Evolutionary conservation across 257 asterid genomes (phyloP).

Genomic region (Gentiana dahurica): DNA sequence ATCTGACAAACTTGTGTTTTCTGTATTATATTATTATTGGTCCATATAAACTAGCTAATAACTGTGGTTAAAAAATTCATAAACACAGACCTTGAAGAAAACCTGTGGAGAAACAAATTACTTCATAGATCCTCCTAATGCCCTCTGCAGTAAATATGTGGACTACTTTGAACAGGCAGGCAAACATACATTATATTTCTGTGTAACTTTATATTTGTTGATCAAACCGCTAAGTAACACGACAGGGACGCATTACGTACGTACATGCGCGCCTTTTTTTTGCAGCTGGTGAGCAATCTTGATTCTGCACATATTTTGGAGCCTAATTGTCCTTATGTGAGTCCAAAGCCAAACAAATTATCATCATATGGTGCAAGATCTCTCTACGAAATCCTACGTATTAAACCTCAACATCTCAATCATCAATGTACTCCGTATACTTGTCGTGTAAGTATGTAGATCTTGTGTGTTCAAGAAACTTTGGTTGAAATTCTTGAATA

Average conservation of each 20-base stretch:
- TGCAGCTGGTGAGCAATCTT: conserved; percentile 13
- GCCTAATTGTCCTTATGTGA: conserved; percentile 10
- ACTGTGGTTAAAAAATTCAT: neutral
- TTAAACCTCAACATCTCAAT: conserved; percentile 4
- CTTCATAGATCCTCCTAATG: conserved; percentile 10
- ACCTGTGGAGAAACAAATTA: conserved; percentile 17
- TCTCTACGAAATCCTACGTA: neutral
- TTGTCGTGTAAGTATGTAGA: conserved; percentile 13
- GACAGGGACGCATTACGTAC: too few relatives aligned
- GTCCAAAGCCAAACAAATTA: conserved; percentile 1
- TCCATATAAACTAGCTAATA: too few relatives aligned
- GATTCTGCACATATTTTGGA: conserved; percentile 5
- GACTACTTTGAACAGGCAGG: conserved; percentile 13
- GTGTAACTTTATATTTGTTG: neutral
- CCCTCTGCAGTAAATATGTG: conserved; percentile 13
- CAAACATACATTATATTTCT: neutral
- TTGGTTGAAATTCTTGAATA: neutral
- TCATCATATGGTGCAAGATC: neutral
- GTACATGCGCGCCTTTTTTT: neutral
- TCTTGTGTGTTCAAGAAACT: neutral
- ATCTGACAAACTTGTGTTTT: neutral
- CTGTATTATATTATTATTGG: too few relatives aligned
- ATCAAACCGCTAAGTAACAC: too few relatives aligned
- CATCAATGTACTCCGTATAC: neutral
- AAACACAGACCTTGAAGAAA: conserved; percentile 12